These are phyloP conservation scores for Ceratobasidium sp. DNA, from an alignment of 1,284 basidiomycete species.

Conservation along the genomic window DNA sequence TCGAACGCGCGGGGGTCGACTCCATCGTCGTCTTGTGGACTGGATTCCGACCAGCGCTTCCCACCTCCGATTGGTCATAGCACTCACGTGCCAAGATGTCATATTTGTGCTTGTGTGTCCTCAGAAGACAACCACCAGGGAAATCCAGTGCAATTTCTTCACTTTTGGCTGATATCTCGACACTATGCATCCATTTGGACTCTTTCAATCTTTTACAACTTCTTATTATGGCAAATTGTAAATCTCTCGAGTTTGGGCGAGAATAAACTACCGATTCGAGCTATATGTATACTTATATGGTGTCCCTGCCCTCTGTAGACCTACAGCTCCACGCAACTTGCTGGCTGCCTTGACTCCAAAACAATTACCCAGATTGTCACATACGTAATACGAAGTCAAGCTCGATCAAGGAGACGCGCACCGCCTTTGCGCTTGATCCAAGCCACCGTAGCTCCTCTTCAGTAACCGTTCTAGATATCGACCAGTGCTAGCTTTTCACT, in stretches of 20 bases:
- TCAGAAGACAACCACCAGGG: no score
- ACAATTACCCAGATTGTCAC: no score
- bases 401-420: no score
- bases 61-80: conserved; percentile 35
- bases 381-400: no score
- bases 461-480: neutral
- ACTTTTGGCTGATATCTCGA: neutral
- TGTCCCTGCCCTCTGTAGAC: no score
- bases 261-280: no score
- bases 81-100: conserved; percentile 23
- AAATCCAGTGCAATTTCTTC: neutral
- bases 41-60: conserved; percentile 30
- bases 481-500: neutral
- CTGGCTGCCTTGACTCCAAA: no score
- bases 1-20: conserved; percentile 43
- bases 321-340: no score
- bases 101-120: conserved; percentile 12
- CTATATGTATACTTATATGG: no score
- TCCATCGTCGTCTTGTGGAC: conserved; percentile 44
- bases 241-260: no score
- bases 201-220: no score
- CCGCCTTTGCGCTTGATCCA: neutral
- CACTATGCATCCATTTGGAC: neutral
- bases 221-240: no score
- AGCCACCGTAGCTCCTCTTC: neutral